Evolutionary conservation across 2,329 filamentous ascomycete genomes (phyloP).

Genomic region (Penicillium sp.): DNA sequence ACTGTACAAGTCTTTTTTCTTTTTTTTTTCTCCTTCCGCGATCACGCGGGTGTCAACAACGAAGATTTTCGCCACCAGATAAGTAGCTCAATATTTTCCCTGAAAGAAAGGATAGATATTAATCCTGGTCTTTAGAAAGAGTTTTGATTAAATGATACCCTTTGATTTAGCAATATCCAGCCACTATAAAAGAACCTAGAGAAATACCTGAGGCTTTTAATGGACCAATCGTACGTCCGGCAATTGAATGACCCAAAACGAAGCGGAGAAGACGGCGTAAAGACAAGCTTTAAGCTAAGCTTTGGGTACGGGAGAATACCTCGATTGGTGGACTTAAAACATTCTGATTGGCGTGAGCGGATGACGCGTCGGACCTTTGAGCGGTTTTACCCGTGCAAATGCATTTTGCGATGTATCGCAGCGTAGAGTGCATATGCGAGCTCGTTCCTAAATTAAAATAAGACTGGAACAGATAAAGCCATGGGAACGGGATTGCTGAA

Average conservation of each 20-base stretch:
- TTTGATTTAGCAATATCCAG: no score
- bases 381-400: neutral
- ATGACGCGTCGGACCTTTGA: neutral
- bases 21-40: neutral
- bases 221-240: neutral
- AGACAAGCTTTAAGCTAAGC: neutral
- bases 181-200: no score
- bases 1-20: no score
- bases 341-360: neutral
- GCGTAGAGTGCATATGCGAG: neutral
- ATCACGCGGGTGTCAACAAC: no score
- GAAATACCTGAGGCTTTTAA: no score
- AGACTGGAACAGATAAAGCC: neutral
- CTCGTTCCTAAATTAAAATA: neutral
- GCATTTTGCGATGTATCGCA: no score
- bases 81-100: no score
- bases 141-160: no score
- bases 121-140: no score
- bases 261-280: neutral
- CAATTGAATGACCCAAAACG: neutral
- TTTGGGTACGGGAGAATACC: neutral
- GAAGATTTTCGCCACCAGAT: no score
- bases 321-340: neutral
- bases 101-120: no score
- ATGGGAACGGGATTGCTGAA: neutral